Base-by-base conservation (phyloP, 768 basidiomycete species). In the Phylloporus arenicola region DNA sequence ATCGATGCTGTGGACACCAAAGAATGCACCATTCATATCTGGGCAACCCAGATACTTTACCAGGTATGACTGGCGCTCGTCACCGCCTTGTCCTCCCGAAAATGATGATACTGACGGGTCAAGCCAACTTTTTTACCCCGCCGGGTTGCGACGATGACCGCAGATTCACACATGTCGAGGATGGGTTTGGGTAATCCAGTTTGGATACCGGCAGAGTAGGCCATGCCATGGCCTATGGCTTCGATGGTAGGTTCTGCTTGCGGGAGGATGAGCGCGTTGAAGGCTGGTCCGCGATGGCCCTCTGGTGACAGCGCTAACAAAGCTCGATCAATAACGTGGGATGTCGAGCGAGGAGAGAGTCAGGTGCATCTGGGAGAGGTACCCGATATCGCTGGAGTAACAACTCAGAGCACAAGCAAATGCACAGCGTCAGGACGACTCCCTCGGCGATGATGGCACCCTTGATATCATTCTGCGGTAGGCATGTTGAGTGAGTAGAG, bases 401-500 rank as follows among this genome's bases (percentile, higher is more conserved):
- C 41, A 86, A 60, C 62, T 85, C 84, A 17, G 81, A 64, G 70
- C 79, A 75, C 61, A 81, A 55, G 52, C 83, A 75, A 53, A 79
- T 85, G 57, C 74, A 75, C 8, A 78, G 61, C 14, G 75, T 75
- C 39, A 77, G 64, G 17, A 81, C 59, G 49, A 77, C 76, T 43
- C 82, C 75, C 62, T 83, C 83, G 43, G 74, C 80, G 41, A 84
- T 75, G 35, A 80, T 71, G 43, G 78, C 79, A n/a, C 83, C 81
- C 52, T 70, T 71, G 7, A 61, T 61, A 19, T 70, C 81, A 24
- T 47, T 47, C 45, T 47, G n/a, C n/a, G n/a, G n/a, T n/a, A n/a
- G n/a, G n/a, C n/a, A 19, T 13, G 2, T 24, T 11, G 6, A 3
- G 17, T 47, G 13, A 47, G 17, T 12, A 17, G 19, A 12, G 16